phyloP scores from a whole-genome alignment of 768 basidiomycete species.

The Boletus reticuloceps region DNA sequence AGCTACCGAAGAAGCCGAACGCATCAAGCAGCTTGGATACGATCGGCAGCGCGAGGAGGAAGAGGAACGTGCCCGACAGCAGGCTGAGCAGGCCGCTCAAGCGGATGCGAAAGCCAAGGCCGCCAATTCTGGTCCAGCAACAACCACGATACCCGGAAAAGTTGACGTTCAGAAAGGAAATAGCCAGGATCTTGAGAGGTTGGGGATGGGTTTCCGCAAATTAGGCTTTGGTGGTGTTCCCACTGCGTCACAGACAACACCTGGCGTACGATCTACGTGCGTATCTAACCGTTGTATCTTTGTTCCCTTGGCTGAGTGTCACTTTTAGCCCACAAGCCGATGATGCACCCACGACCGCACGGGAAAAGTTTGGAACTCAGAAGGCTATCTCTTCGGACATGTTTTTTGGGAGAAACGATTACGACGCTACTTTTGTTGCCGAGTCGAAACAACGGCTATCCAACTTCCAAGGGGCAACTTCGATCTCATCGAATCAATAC shows the following conservation, averaged over 20 bases:
- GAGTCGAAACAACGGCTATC: slow-evolving; percentile 84
- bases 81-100: slow-evolving; percentile 47
- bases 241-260: slow-evolving; percentile 51
- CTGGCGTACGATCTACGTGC: slow-evolving; percentile 44
- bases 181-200: slow-evolving; percentile 50
- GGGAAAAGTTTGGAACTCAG: slow-evolving; percentile 88
- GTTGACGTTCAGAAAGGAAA: slow-evolving; percentile 39
- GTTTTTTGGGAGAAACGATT: slow-evolving; percentile 89
- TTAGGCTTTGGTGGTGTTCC: slow-evolving; percentile 87
- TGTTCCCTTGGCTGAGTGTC: neutral
- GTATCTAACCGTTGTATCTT: neutral
- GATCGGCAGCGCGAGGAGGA: slow-evolving; percentile 82
- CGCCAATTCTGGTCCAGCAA: slow-evolving; percentile 22
- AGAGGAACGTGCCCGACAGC: slow-evolving; percentile 69
- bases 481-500: slow-evolving; percentile 95
- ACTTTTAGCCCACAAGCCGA: slow-evolving; percentile 35
- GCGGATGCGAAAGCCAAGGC: slow-evolving; percentile 30
- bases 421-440: slow-evolving; percentile 65
- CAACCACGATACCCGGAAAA: slow-evolving; percentile 25
- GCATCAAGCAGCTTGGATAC: slow-evolving; percentile 89
- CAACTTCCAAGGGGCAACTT: slow-evolving; percentile 86
- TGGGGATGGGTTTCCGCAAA: slow-evolving; percentile 71
- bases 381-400: slow-evolving; percentile 98
- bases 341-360: slow-evolving; percentile 73
- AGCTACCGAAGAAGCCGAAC: slow-evolving; percentile 89